Percentiles rank a stretch among this genome's conserved stretches.
Evolutionary conservation across 2,329 filamentous ascomycete species (phyloP).

Genomic region (Teratosphaeria viscida): DNA sequence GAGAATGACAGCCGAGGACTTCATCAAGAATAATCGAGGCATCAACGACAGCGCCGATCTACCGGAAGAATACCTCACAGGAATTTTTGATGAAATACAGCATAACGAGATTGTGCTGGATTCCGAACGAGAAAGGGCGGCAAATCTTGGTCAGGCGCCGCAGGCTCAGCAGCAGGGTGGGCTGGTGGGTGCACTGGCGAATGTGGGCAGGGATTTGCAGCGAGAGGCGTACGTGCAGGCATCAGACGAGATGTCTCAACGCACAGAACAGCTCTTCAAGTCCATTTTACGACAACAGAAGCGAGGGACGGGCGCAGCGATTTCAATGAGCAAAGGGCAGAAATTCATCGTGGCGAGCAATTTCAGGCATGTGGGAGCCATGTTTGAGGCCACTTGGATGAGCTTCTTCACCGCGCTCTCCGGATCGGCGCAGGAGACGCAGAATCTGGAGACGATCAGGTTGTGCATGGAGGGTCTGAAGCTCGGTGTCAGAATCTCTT

Average conservation of each 20-base stretch:
- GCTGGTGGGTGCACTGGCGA: conserved; percentile 59
- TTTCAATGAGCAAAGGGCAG: conserved; percentile 42
- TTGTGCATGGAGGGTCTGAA: conserved; percentile 93
- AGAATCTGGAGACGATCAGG: conserved; percentile 85
- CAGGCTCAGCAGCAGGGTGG: conserved; percentile 37
- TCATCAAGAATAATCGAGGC: conserved; percentile 97
- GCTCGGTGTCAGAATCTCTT: conserved; percentile 84
- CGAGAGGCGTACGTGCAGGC: conserved; percentile 89
- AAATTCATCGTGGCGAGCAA: conserved; percentile 84
- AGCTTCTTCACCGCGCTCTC: conserved; percentile 93
- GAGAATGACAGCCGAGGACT: conserved; percentile 92
- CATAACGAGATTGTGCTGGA: conserved; percentile 88
- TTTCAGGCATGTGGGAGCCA: conserved; percentile 87
- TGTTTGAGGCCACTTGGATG: conserved; percentile 99
- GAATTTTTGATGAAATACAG: conserved; percentile 86
- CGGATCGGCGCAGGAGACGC: conserved; percentile 82
- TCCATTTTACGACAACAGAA: conserved; percentile 84
- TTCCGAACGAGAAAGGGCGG: conserved; percentile 82
- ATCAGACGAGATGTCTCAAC: conserved; percentile 83
- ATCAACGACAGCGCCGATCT: conserved; percentile 95
- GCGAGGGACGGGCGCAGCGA: conserved; percentile 59
- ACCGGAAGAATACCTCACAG: conserved; percentile 79
- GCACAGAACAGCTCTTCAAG: conserved; percentile 80
- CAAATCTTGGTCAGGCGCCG: conserved; percentile 57
- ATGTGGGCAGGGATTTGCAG: conserved; percentile 82